Conservation (phyloP, 176 grass and related monocot species). For the Avena sativa region DNA sequence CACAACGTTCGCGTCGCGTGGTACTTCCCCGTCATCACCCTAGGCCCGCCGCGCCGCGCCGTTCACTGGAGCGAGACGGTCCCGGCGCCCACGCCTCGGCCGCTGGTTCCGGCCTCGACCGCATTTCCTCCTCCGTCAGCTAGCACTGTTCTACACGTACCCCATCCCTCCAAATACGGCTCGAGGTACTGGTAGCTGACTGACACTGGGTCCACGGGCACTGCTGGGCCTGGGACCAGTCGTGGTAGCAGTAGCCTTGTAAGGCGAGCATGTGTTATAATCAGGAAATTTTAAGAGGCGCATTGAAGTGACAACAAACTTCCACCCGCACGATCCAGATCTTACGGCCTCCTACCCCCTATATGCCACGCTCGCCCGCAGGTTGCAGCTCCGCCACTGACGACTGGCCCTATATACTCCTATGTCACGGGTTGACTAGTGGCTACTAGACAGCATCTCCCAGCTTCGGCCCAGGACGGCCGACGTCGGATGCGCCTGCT, state of each 20-base stretch:
- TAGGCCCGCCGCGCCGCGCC: neutral
- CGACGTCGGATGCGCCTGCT: no score
- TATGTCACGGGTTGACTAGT: no score
- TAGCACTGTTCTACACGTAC: neutral
- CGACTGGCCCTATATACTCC: no score
- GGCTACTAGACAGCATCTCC: no score
- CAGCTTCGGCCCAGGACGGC: no score
- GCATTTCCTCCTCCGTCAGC: constrained; percentile 21
- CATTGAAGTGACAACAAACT: constrained; percentile 27
- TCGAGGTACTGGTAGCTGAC: neutral
- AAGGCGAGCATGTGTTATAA: neutral
- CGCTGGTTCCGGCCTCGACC: neutral
- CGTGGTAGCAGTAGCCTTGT: no score
- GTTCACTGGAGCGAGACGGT: constrained; percentile 13
- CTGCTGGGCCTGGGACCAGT: neutral
- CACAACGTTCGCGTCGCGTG: constrained; percentile 2
- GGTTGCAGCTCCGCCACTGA: no score
- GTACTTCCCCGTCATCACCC: neutral
- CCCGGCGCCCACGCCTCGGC: constrained; percentile 29
- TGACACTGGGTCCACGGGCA: neutral
- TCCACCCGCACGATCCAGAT: no score
- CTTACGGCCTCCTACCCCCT: no score
- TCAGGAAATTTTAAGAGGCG: neutral
- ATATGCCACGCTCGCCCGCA: no score
- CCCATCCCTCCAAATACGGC: neutral